Base-by-base conservation (phyloP, 2,329 filamentous ascomycete species). In the Aureobasidium sp. region DNA sequence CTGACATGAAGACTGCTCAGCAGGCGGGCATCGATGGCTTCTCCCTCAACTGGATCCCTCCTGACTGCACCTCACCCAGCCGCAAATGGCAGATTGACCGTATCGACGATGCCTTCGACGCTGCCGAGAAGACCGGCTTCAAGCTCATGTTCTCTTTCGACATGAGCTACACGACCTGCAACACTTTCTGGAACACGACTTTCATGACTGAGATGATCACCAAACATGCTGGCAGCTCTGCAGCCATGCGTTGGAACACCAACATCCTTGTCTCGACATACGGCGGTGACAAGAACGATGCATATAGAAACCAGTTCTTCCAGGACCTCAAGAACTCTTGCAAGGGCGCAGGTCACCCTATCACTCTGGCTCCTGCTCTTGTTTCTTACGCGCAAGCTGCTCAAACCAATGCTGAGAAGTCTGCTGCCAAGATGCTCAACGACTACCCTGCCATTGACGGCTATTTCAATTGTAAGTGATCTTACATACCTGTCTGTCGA, bases 71-170 rank as follows among this genome's bases (percentile, higher is more conserved):
- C 37, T 64, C 63, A 51, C 62, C 62, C 22, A 64, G 68, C 57
- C 66, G 70, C 51, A 64, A 60, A 60, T 75, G 73, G 73, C 68
- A 69, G 63, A 63, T 69, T 34, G 70, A 70, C 66, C 70, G 69
- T 61, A 73, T 75, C 56, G 70, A 71, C 52, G 72, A 74, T 63
- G 73, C 73, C 37, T 75, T 67, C 64, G 67, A 65, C 49, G 73
- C 69, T 57, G 73, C 72, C 44, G 70, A 70, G 63, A 48, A 66
- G 37, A 64, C 69, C 57, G 68, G 69, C 63, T 75, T 75, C 69
- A 70, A 70, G 65, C 68, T 75, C 64, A 70, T 73, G 64, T 69
- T 71, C 64, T 74, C 73, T 22, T 75, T 75, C 66, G 73, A 75
- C 66, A 75, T 75, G 73, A 73, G 69, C 67, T 73, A 70, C 64